These are phyloP conservation scores for Knufia petricola DNA, from an alignment of 2,329 filamentous ascomycete genomes.

Conservation along the genomic window DNA sequence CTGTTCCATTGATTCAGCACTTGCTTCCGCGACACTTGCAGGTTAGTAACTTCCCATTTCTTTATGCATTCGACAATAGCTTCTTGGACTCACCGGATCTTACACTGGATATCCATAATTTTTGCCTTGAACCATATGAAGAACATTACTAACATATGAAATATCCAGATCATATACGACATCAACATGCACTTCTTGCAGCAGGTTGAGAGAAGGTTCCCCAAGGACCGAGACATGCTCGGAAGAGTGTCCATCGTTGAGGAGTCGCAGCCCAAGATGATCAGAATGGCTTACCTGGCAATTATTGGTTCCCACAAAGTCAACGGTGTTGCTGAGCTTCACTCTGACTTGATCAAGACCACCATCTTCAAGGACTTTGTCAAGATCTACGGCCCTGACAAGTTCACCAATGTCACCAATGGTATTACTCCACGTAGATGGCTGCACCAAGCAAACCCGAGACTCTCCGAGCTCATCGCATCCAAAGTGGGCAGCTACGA, in stretches of 20 bases:
- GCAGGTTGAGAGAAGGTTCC: slow-evolving; percentile 78
- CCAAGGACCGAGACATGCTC: slow-evolving; percentile 78
- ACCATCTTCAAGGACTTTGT: slow-evolving; percentile 99
- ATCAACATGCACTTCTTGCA: slow-evolving; percentile 95
- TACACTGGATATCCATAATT: too few species aligned
- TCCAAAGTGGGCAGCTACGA: slow-evolving; percentile 74
- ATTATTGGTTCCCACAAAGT: slow-evolving; percentile 98
- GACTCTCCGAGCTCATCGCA: slow-evolving; percentile 82
- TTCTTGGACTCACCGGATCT: too few species aligned
- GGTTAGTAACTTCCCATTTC: too few species aligned
- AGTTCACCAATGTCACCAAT: slow-evolving; percentile 98
- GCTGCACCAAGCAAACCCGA: slow-evolving; percentile 94
- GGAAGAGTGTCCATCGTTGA: slow-evolving; percentile 91
- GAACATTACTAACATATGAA: too few species aligned
- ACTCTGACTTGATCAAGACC: slow-evolving; percentile 95
- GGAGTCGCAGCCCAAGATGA: slow-evolving; percentile 93
- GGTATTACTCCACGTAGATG: slow-evolving; percentile 92
- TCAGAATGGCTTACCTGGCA: slow-evolving; percentile 91
- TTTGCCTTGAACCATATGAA: too few species aligned
- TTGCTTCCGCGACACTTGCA: slow-evolving; percentile 88
- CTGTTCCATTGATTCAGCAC: slow-evolving; percentile 82
- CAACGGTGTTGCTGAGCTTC: slow-evolving; percentile 93
- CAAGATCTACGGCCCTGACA: slow-evolving; percentile 85
- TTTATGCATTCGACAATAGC: too few species aligned
- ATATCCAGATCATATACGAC: slow-evolving; percentile 92